Base-by-base conservation (phyloP, 306 rosid species). In the Canavalia gladiata region DNA sequence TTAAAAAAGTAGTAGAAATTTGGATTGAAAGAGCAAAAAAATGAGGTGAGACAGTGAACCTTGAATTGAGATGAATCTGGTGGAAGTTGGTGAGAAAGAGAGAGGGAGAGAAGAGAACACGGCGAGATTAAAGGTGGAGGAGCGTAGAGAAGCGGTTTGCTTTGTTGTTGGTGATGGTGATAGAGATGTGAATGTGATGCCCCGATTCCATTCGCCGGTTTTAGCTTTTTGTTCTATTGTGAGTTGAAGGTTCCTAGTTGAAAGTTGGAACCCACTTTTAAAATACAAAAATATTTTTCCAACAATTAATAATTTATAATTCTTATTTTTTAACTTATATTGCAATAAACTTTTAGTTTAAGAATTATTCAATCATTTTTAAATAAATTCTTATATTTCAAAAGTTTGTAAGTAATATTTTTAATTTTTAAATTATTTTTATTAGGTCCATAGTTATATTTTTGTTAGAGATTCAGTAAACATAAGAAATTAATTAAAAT, bases 31-130 rank as follows among this genome's bases (percentile, higher is more conserved):
- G 37, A 10, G 33, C 60, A 71, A 77, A 43, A 75, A 41, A 52
- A 73, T 18, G 25, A 18, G 25, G 25, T 18, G 25, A n/a, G 11
- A 37, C 7, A 0, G 4, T 11, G 76, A 65, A 82, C 89, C 86
- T 83, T 77, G 80, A 87, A 78, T 78, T 74, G 9, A 72, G 80
- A 52, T 37, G 83, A 88, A 54, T 64, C 86, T 87, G 89, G 37
- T 18, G 65, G 33, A 68, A 12, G 57, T 18, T 69, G 68, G 70
- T 75, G 47, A 29, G 49, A 74, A 57, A 84, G 70, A 18, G 72
- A 69, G 77, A 66, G 79, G 74, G 66, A 65, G 18, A 66, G 72
- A 78, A 47, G 34, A 33, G 50, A 33, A 54, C 9, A 46, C 54
- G 2, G 79, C 76, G 85, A 43, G 89, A 83, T 76, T 86, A 63